phyloP scores from a whole-genome alignment of 345 rosid species.

The Bruguiera gymnorhiza region DNA sequence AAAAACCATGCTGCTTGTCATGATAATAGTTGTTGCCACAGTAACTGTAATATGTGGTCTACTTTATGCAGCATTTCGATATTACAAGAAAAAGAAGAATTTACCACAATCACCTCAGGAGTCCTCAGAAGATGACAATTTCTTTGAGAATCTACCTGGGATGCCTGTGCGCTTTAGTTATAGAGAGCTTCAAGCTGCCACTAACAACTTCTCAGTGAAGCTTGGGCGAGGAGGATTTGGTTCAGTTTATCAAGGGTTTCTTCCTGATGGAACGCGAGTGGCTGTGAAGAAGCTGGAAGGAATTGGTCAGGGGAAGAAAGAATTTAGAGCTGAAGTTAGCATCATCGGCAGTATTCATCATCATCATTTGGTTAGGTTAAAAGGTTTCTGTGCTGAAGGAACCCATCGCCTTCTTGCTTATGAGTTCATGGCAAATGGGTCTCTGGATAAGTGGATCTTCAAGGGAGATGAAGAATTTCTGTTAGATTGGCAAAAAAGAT shows the following conservation, averaged over 20 bases:
- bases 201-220: constrained; percentile 70
- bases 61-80: constrained; percentile 44
- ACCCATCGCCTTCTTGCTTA: constrained; percentile 77
- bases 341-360: constrained; percentile 94
- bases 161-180: constrained; percentile 78
- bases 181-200: constrained; percentile 73
- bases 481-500: constrained; percentile 76
- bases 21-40: constrained; percentile 50
- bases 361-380: constrained; percentile 75
- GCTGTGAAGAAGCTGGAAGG: constrained; percentile 97
- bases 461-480: constrained; percentile 36
- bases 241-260: constrained; percentile 71
- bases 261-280: constrained; percentile 67
- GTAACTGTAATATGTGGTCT: constrained; percentile 43
- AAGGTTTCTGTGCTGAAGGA: constrained; percentile 91
- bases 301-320: constrained; percentile 93
- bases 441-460: constrained; percentile 92
- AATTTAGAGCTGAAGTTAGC: constrained; percentile 90
- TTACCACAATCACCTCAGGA: constrained; percentile 38
- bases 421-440: constrained; percentile 79
- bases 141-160: constrained; percentile 65
- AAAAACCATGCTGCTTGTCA: constrained; percentile 47
- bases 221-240: constrained; percentile 98
- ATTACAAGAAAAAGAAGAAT: constrained; percentile 38
- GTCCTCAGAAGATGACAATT: constrained; percentile 72